A percentile compares a stretch with the other conserved stretches of the same genome.
These are phyloP conservation scores for Prunus padus DNA, from an alignment of 306 rosid genomes.

Conservation along the genomic window DNA sequence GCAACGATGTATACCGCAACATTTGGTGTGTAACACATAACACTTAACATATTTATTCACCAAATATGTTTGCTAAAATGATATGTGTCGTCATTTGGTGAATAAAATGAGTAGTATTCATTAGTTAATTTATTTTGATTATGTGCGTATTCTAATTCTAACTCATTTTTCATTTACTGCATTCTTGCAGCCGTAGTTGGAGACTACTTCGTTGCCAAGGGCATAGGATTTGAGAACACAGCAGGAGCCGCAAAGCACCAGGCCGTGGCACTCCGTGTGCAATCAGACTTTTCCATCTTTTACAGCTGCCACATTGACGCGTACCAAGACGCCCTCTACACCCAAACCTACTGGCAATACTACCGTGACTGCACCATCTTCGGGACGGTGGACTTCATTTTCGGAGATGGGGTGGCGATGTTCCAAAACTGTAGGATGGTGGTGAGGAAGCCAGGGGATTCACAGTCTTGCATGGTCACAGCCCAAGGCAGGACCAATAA, in stretches of 20 bases:
- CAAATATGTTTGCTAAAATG: not conserved
- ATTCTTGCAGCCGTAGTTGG: slow-evolving; percentile 19
- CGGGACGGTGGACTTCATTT: slow-evolving; percentile 57
- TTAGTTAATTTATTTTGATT: not conserved
- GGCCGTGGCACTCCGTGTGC: slow-evolving; percentile 56
- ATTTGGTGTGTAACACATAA: slow-evolving; percentile 40
- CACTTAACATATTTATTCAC: not conserved
- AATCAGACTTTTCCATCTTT: slow-evolving; percentile 51
- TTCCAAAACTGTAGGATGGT: slow-evolving; percentile 39
- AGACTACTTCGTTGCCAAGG: slow-evolving; percentile 18
- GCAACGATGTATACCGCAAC: slow-evolving; percentile 57
- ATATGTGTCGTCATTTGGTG: too few relatives aligned
- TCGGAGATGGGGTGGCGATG: slow-evolving; percentile 42
- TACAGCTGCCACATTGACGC: slow-evolving; percentile 53
- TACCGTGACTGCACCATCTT: slow-evolving; percentile 47
- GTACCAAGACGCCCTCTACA: slow-evolving; percentile 54
- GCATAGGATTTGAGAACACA: slow-evolving; percentile 34
- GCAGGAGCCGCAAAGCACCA: slow-evolving; percentile 50
- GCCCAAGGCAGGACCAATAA: slow-evolving; percentile 29
- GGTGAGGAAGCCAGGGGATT: not conserved
- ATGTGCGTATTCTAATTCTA: not conserved
- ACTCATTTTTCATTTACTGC: not conserved
- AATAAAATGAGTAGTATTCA: not conserved
- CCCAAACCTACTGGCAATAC: slow-evolving; percentile 50
- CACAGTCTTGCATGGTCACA: slow-evolving; percentile 13